Evolutionary conservation across 1,284 basidiomycete species (phyloP).

Genomic region (Cryptococcus hybrid): DNA sequence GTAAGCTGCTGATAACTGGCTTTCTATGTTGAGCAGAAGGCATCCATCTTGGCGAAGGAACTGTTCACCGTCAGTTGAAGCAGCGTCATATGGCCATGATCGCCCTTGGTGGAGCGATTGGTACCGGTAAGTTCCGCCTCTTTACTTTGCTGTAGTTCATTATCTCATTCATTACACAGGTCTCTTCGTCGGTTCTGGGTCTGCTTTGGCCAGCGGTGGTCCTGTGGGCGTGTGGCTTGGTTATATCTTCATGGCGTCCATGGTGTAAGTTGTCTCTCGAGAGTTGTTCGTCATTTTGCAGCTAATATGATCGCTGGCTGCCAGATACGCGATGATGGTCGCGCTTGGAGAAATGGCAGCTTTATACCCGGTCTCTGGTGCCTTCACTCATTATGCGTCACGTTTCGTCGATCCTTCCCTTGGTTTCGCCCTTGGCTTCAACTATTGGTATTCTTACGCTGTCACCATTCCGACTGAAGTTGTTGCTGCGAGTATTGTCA

Average conservation of each 20-base stretch:
- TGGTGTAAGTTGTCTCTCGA: slow-evolving; percentile 29
- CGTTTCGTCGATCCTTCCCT: slow-evolving; percentile 57
- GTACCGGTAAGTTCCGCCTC: too few relatives aligned
- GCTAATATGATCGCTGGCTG: background rate
- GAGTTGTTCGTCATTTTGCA: background rate
- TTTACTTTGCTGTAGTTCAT: too few relatives aligned
- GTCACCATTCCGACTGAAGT: slow-evolving; percentile 35
- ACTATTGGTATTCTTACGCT: slow-evolving; percentile 44
- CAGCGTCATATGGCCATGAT: slow-evolving; percentile 53
- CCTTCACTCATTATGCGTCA: slow-evolving; percentile 46
- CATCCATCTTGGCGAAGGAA: slow-evolving; percentile 19
- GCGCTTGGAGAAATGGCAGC: slow-evolving; percentile 53
- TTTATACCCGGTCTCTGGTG: slow-evolving; percentile 45
- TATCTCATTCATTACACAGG: slow-evolving; percentile 27
- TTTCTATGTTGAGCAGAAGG: slow-evolving; percentile 1
- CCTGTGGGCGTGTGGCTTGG: slow-evolving; percentile 51
- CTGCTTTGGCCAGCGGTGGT: slow-evolving; percentile 53
- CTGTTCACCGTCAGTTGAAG: slow-evolving; percentile 43
- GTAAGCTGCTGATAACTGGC: background rate
- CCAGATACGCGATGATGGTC: slow-evolving; percentile 45
- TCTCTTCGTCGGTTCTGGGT: slow-evolving; percentile 54
- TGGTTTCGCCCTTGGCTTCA: slow-evolving; percentile 52
- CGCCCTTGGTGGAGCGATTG: slow-evolving; percentile 47
- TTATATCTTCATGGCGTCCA: slow-evolving; percentile 46
- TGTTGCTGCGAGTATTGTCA: slow-evolving; percentile 40